A percentile compares a stretch with the other conserved stretches of the same genome.
phyloP scores from a whole-genome alignment of 108 stramenopile genomes.

The Cyclostephanos tholiformis region DNA sequence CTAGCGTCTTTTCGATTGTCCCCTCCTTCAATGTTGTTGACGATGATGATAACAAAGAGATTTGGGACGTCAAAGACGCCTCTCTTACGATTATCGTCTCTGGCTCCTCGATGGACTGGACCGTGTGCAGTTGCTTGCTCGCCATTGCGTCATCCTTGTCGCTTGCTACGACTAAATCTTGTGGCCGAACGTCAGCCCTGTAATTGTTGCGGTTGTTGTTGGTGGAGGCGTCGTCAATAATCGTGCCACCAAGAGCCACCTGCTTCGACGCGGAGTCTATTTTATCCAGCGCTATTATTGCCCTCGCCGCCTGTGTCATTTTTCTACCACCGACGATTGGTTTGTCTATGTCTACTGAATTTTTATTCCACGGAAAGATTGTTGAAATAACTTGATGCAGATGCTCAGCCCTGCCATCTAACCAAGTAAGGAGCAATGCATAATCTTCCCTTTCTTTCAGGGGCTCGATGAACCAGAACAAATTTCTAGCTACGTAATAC shows the following conservation, averaged over 20 bases:
- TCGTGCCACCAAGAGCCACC: no score
- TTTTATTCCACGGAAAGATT: neutral
- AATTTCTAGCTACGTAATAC: conserved; percentile 15
- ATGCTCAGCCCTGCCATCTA: neutral
- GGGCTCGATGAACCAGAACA: conserved; percentile 36
- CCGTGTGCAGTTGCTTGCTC: neutral
- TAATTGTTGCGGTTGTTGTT: no score
- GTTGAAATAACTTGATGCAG: neutral
- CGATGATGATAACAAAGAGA: neutral
- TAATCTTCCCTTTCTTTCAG: conserved; percentile 34
- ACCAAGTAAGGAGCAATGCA: conserved; percentile 2
- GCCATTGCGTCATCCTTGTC: neutral
- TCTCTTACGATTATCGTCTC: neutral
- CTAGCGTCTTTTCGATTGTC: neutral
- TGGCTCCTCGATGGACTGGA: neutral
- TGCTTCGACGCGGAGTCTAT: no score
- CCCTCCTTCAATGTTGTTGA: neutral
- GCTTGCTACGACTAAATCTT: neutral
- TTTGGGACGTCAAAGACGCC: no score
- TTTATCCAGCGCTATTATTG: no score
- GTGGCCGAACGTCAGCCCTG: no score
- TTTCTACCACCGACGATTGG: no score
- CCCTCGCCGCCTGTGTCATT: no score
- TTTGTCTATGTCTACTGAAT: neutral
- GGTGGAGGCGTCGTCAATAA: no score